Conservation (phyloP, 164 flowering plant species). For the Protea cynaroides region DNA sequence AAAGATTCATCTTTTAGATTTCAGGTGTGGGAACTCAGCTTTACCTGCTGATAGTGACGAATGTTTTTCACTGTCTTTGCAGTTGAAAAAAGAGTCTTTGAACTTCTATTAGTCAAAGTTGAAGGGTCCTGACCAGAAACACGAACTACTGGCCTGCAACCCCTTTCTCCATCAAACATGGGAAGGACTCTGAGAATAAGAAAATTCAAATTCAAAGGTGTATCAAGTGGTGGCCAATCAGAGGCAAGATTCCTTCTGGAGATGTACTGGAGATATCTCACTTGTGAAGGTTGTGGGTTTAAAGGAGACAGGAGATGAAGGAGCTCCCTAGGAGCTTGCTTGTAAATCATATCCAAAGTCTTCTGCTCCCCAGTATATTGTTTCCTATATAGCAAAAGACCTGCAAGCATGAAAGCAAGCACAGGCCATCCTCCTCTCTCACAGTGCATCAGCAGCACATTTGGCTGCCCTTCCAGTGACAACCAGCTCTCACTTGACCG, state of each 20-base stretch:
- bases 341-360: conserved; percentile 93
- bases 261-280: conserved; percentile 91
- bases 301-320: conserved; percentile 73
- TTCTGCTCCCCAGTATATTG: conserved; percentile 89
- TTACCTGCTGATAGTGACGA: conserved; percentile 56
- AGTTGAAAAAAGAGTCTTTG: conserved; percentile 69
- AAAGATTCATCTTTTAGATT: neutral
- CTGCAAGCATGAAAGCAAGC: conserved; percentile 94
- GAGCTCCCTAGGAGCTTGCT: conserved; percentile 92
- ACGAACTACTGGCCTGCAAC: conserved; percentile 78
- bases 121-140: conserved; percentile 79
- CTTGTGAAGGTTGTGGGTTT: conserved; percentile 86
- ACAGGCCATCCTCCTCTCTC: conserved; percentile 99
- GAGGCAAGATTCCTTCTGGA: conserved; percentile 63
- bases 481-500: conserved; percentile 93
- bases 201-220: conserved; percentile 64
- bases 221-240: conserved; percentile 79
- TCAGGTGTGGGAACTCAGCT: neutral
- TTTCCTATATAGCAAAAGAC: conserved; percentile 72
- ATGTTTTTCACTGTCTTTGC: conserved; percentile 45
- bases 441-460: conserved; percentile 90
- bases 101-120: conserved; percentile 44
- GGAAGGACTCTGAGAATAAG: conserved; percentile 75
- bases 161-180: conserved; percentile 49
- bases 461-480: conserved; percentile 85